A percentile compares a stretch with the other conserved stretches of the same genome.
Conservation (phyloP, 768 basidiomycete genomes). For the Hygrocybe coccinea region DNA sequence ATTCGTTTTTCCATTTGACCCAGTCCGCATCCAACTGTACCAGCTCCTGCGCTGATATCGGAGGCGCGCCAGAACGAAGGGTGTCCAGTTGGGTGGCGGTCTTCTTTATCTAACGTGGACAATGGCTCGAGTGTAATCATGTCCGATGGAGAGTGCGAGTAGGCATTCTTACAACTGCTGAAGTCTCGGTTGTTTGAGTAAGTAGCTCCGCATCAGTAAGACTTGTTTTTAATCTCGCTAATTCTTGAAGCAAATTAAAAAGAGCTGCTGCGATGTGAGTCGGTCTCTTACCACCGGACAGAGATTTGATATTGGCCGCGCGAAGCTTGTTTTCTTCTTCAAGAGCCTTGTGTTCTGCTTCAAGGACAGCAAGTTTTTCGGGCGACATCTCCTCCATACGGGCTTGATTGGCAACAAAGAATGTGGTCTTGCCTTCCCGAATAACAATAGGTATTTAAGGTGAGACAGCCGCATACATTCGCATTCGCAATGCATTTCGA, state of each 20-base stretch:
- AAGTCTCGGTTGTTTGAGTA: slow-evolving; percentile 45
- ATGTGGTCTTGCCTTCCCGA: slow-evolving; percentile 84
- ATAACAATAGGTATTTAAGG: slow-evolving; percentile 4
- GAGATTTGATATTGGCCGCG: slow-evolving; percentile 46
- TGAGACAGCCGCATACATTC: not conserved
- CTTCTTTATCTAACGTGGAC: slow-evolving; percentile 43
- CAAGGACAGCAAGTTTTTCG: slow-evolving; percentile 56
- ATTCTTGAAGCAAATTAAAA: slow-evolving; percentile 40
- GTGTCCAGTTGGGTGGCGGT: slow-evolving; percentile 51
- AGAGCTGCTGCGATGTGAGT: not conserved
- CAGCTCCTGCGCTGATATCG: slow-evolving; percentile 69
- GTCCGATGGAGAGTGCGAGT: slow-evolving; percentile 4
- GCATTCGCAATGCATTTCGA: not conserved
- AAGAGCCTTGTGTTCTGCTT: slow-evolving; percentile 50
- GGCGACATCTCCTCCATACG: slow-evolving; percentile 61
- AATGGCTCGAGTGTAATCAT: slow-evolving; percentile 9
- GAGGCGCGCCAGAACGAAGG: slow-evolving; percentile 59
- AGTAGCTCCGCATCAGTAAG: slow-evolving; percentile 71
- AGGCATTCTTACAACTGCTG: slow-evolving; percentile 43
- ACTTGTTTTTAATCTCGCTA: slow-evolving; percentile 54
- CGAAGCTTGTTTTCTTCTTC: slow-evolving; percentile 58
- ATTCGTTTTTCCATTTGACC: slow-evolving; percentile 75
- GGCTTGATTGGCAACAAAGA: slow-evolving; percentile 82
- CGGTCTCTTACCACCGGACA: slow-evolving; percentile 38
- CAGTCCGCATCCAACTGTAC: slow-evolving; percentile 68